Base-by-base conservation (phyloP, 2,329 filamentous ascomycete species). In the Colletotrichum musicola region DNA sequence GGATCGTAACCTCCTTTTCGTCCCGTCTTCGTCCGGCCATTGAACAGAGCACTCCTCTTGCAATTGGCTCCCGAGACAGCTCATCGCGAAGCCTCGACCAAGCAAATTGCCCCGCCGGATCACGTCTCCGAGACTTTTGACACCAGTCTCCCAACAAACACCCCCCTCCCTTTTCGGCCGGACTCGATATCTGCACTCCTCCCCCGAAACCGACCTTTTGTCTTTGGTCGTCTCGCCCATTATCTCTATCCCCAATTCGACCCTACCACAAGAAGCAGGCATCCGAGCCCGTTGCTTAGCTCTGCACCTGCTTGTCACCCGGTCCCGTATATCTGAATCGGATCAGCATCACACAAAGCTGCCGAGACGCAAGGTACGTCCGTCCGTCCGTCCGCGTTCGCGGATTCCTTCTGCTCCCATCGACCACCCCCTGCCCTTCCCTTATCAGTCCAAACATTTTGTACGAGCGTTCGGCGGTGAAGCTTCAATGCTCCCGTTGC, bases 401-500 rank as follows among this genome's bases (percentile, higher is more conserved):
- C 62, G 59, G 49, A 54, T 62, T 54, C 54, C 42, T 58, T 25
- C 53, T 51, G n/a, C 20, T 64, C 53, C 30, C 62, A 27, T 64
- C 46, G 44, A 30, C 42, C 62, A 35, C 58, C 50, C 56, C 69
- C 65, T 57, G 61, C 66, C 53, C 44, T 51, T 58, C 51, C 55
- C 67, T 71, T 71, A 71, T 71, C 69, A 66, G 67, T 55, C 47
- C 62, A 42, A 56, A 47, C 27, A 61, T 58, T 51, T 65, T 44
- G 64, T 60, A 70, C 67, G 69, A 67, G 67, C 62, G 42, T 60
- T 42, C 62, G 55, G 69, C 69, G 69, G 69, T 71, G 69, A 71
- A 65, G 56, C 64, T 46, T 69, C 62, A 67, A 47, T 55, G 50
- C 66, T 62, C 53, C 14, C 35, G 62, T 57, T 66, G 56, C 62